Conservation (phyloP, 169 alveolate genomes). For the Eimeria necatrix region DNA sequence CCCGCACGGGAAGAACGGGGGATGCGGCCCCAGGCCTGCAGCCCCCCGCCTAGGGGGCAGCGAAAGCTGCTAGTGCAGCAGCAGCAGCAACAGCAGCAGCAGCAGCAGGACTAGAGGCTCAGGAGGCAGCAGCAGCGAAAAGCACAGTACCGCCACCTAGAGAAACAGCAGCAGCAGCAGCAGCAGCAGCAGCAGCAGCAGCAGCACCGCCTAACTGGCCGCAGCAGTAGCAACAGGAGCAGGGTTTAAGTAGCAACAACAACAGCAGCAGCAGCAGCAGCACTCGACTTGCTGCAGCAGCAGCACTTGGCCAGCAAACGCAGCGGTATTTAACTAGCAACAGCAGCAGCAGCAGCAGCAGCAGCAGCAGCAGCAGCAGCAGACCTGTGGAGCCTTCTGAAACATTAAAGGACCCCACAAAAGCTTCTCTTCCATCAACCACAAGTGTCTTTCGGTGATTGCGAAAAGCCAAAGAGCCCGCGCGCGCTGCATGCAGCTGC, state of each 20-base stretch:
- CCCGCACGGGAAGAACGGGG: too few species aligned
- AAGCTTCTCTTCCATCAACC: constrained; percentile 47
- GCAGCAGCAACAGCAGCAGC: constrained; percentile 35
- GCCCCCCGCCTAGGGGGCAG: too few species aligned
- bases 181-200: neutral
- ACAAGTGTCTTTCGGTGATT: constrained; percentile 56
- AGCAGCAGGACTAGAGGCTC: neutral
- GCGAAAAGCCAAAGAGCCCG: constrained; percentile 47
- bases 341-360: constrained; percentile 42
- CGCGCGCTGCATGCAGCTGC: neutral
- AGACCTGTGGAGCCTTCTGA: constrained; percentile 20
- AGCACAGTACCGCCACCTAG: neutral
- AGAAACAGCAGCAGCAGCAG: constrained; percentile 4
- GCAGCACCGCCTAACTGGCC: neutral
- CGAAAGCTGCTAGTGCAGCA: neutral
- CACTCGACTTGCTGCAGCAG: neutral
- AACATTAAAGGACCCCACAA: constrained; percentile 48
- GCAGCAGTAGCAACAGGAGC: neutral
- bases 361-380: constrained; percentile 10
- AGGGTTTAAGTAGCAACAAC: neutral
- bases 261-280: neutral
- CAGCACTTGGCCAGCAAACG: too few species aligned
- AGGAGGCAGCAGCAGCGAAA: neutral
- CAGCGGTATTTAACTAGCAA: too few species aligned
- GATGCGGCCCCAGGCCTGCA: too few species aligned